Base-by-base conservation (phyloP, 1,284 basidiomycete genomes). In the Salmacisia buchloeana region DNA sequence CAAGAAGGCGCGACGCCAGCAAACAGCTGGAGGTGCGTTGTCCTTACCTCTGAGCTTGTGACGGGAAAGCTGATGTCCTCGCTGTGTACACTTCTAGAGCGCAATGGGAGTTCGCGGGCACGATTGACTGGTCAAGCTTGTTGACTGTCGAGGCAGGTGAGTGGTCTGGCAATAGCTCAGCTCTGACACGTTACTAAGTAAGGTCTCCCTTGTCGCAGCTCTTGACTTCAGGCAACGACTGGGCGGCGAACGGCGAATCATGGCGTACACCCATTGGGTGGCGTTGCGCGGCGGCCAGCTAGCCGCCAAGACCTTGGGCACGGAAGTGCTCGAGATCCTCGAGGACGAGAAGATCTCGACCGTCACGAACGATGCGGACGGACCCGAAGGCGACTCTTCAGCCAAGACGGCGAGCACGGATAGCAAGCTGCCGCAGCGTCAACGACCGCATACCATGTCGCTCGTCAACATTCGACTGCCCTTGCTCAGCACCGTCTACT, bases 231-330 rank as follows among this genome's bases (percentile, higher is more conserved):
- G 92, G 29, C 75, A 85, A 58, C 88, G 86, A 85, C 82, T 94
- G 23, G 92, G 92, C 0, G 92, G 92, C 1, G 92, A 94, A 80
- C 82, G 84, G 18, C 84, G 84, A 62, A 92, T 94, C 66, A 87
- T 88, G 73, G 83, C 81, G 3, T 91, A 94, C 79, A 90, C 86
- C 71, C 88, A 88, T 73, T 77, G 83, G 6, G 84, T 94, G 27
- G 92, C 92, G 0, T 70, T 88, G 1, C 81, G 84, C 60, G 92
- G 91, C 21, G 91, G 89, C 0, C 83, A 84, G 64, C 81, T 82
- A 13, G 82, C 92, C 2, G 85, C 86, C 0, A 83, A 87, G 67
- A 79, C 87, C 2, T 80, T 91, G 35, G 86, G 85, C 5, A 92
- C 90, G 0, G 77, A 80, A 0, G 82, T 89, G 1, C 82, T 93